phyloP scores from a whole-genome alignment of 2,329 filamentous ascomycete species.

The Coniochaeta hoffmannii region DNA sequence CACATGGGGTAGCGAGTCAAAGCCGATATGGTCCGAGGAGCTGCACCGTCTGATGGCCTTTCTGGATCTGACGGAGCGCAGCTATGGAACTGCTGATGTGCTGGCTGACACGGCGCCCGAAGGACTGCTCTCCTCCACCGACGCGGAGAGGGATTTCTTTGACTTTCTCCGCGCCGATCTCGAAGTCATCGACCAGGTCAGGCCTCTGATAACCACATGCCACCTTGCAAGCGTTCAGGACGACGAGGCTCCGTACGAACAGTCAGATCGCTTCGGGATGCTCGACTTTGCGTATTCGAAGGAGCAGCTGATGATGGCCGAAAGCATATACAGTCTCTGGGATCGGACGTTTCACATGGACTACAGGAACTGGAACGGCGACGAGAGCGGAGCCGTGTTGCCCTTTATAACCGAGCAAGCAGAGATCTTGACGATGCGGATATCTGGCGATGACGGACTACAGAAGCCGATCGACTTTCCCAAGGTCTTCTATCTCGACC shows the following conservation, averaged over 20 bases:
- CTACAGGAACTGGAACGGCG: conserved; percentile 4
- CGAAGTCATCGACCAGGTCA: not conserved
- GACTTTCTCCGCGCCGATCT: conserved; percentile 23
- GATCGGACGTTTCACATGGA: conserved; percentile 15
- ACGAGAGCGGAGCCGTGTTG: conserved; percentile 6
- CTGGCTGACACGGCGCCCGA: conserved; percentile 28
- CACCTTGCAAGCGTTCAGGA: conserved; percentile 6
- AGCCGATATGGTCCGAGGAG: conserved; percentile 40
- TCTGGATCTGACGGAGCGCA: conserved; percentile 51
- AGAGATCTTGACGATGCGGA: conserved; percentile 13
- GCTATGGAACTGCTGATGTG: conserved; percentile 47
- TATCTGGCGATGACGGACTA: conserved; percentile 7
- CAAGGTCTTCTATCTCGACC: conserved; percentile 17
- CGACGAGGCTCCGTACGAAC: not conserved
- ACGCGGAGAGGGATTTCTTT: conserved; percentile 36
- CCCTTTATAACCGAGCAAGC: conserved; percentile 11
- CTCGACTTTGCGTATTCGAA: conserved; percentile 9
- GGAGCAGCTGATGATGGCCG: conserved; percentile 3
- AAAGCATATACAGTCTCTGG: conserved; percentile 12
- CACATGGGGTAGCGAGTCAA: conserved; percentile 22
- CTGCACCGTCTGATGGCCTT: conserved; percentile 57
- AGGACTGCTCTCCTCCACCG: conserved; percentile 22
- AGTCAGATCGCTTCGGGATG: conserved; percentile 7
- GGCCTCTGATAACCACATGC: conserved; percentile 7
- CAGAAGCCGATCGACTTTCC: conserved; percentile 12